Base-by-base conservation (phyloP, 1,284 basidiomycete genomes). In the Melanopsichium pennsylvanicum region DNA sequence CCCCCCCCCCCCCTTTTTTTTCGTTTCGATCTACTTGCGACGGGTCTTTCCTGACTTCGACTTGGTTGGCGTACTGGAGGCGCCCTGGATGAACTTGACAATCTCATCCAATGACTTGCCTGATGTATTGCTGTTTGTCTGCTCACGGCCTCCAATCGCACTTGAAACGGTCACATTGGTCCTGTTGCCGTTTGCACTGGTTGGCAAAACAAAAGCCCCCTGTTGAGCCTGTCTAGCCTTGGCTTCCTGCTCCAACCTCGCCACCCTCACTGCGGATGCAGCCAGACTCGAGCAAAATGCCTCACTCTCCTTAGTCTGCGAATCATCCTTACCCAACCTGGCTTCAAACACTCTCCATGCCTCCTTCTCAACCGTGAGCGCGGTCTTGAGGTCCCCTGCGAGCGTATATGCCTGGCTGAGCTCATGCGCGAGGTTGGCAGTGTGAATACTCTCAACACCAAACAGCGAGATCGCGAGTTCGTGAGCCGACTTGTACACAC, bases 371-470 rank as follows among this genome's bases (percentile, higher is more conserved):
- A 74, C 59, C 16, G 47, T 38, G 33, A 81, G 66, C 15, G 79
- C 79, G 35, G 67, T 68, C 48, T 78, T 76, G 51, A 81, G 66
- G 47, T 80, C 79, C 39, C 72, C 75, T 10, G 56, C 42, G 18
- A 80, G 70, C 19, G 75, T 79, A 58, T 69, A 56, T 8, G 78
- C 78, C 51, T 81, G 77, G 39, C 75, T 75, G 38, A 80, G 56
- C 62, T 79, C 78, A 55, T 79, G 75, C 4, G 72, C 76, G 31
- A 77, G 48, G 62, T 80, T 75, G 48, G 74, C 79, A 5, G 77
- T 79, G 62, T 80, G 74, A 49, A 80, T 74, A 45, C 62, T 67
- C 44, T 81, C 76, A 4, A 68, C 41, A 8, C 79, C 79, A 49
- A 75, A 78, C 33, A 78, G 54, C 21, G 51, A 35, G 27, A 74